Evolutionary conservation across 2,329 filamentous ascomycete genomes (phyloP), one percentile per base, ranked within the genome.

Genomic region (Fusarium denticulatum): DNA sequence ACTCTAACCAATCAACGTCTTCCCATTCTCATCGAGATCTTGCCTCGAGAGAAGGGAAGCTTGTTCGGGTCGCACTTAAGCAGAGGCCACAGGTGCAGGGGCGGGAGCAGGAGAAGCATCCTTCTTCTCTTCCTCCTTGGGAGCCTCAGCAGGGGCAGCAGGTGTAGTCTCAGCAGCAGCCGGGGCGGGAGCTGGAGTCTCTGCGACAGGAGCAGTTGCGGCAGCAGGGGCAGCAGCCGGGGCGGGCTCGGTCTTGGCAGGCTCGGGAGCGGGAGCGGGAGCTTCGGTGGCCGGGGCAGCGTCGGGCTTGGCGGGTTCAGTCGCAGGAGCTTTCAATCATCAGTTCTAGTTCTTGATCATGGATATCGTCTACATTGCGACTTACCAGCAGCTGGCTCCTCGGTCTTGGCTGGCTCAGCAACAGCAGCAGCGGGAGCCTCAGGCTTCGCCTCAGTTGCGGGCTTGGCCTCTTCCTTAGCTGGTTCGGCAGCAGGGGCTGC

Each of bases 81-180:
- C 65, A 39, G 78, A 71, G 20, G 77, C 64, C 16, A 71, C 68
- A 30, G 79, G 73, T 30, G 72, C 74, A 18, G 77, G 73, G 28
- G 76, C 71, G 14, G 78, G 65, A 52, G 76, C 66, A 13, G 78
- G 58, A 37, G 77, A 72, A 47, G 70, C 37, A 11, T 69, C 67
- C 52, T 77, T 78, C 69, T 77, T 76, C 73, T 79, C 76, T 67
- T 76, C 76, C 70, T 76, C 77, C 66, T 75, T 76, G 8, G 74
- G 64, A 47, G 79, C 77, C 58, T 76, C 73, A 63, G 76, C 74
- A 18, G 67, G 66, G 26, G 37, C 59, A 42, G 28, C 63, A 28
- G 63, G 37, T 43, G 65, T 50, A 47, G 74, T 69, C 45, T 76
- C 52, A 66, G 74, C 55, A 20, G 65, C 57, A 37, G 67, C 67